Evolutionary conservation across 2,329 filamentous ascomycete species (phyloP).

Genomic region (Monosporascus ibericus): DNA sequence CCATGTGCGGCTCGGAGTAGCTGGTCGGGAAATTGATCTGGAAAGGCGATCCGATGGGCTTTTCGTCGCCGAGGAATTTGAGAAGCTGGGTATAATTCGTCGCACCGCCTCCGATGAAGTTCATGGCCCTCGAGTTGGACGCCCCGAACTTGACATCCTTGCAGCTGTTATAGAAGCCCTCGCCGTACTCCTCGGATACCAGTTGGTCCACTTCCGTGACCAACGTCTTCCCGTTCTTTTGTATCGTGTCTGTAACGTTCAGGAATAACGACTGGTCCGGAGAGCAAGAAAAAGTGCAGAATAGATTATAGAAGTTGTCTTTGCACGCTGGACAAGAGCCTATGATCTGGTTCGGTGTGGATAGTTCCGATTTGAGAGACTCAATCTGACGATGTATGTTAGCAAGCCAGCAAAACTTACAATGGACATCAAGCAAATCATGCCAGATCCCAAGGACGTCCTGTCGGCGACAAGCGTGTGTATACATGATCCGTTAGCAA

Average conservation of each 20-base stretch:
- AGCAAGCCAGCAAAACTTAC: slow-evolving; percentile 5
- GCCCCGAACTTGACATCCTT: slow-evolving; percentile 98
- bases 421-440: neutral
- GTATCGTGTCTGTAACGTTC: slow-evolving; percentile 74
- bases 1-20: slow-evolving; percentile 63
- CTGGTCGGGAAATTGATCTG: slow-evolving; percentile 86
- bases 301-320: slow-evolving; percentile 96
- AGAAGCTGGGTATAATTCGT: slow-evolving; percentile 83
- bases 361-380: slow-evolving; percentile 74
- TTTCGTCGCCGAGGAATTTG: slow-evolving; percentile 90
- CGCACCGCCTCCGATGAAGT: slow-evolving; percentile 90
- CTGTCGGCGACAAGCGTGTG: too few relatives aligned
- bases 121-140: slow-evolving; percentile 88
- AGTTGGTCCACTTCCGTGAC: slow-evolving; percentile 89
- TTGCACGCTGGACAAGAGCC: slow-evolving; percentile 94
- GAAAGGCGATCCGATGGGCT: slow-evolving; percentile 86
- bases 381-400: slow-evolving; percentile 52
- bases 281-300: slow-evolving; percentile 97
- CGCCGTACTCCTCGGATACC: slow-evolving; percentile 75
- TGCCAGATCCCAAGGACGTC: too few relatives aligned
- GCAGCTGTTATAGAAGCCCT: slow-evolving; percentile 91
- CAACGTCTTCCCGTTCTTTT: slow-evolving; percentile 49
- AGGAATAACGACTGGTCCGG: slow-evolving; percentile 93
- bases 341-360: slow-evolving; percentile 82
- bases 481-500: neutral